These are phyloP conservation scores for Rhodotorula babjevae DNA, from an alignment of 768 basidiomycete species.

Conservation along the genomic window DNA sequence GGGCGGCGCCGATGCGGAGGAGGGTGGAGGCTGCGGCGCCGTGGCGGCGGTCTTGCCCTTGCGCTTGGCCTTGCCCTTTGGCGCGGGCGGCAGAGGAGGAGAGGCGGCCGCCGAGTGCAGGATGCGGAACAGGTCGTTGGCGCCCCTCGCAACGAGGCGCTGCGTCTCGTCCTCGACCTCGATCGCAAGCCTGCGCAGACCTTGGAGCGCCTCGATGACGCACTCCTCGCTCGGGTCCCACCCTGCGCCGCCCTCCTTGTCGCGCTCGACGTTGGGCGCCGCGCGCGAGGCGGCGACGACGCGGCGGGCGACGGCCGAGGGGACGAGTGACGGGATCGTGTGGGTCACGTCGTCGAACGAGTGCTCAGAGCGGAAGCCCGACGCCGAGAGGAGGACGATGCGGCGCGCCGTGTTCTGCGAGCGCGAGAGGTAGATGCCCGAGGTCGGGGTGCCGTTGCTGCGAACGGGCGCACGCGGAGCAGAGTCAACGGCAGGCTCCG, in stretches of 20 bases:
- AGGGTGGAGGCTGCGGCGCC: too few species aligned
- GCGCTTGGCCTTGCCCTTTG: background rate
- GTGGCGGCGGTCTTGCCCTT: background rate
- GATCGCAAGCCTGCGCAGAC: slow-evolving; percentile 15
- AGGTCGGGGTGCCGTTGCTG: background rate
- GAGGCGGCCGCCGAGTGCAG: background rate
- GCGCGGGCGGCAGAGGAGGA: background rate
- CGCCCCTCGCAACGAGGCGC: slow-evolving; percentile 6
- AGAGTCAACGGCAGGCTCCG: background rate
- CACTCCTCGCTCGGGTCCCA: background rate
- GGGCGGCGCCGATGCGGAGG: background rate
- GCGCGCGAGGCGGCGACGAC: background rate
- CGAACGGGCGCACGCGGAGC: too few species aligned
- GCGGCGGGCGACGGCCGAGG: background rate
- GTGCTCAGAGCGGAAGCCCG: background rate
- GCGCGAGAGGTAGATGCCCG: slow-evolving; percentile 9
- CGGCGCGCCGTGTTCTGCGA: background rate
- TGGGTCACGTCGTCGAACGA: slow-evolving; percentile 23
- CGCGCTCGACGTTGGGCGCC: background rate
- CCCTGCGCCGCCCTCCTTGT: background rate
- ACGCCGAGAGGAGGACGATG: slow-evolving; percentile 1
- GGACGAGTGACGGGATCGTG: slow-evolving; percentile 7
- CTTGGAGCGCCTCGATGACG: slow-evolving; percentile 14
- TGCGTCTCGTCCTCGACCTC: slow-evolving; percentile 19
- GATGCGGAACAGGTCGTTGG: slow-evolving; percentile 17